Conservation (phyloP, 2,329 filamentous ascomycete genomes). For the Neonectria coccinea region DNA sequence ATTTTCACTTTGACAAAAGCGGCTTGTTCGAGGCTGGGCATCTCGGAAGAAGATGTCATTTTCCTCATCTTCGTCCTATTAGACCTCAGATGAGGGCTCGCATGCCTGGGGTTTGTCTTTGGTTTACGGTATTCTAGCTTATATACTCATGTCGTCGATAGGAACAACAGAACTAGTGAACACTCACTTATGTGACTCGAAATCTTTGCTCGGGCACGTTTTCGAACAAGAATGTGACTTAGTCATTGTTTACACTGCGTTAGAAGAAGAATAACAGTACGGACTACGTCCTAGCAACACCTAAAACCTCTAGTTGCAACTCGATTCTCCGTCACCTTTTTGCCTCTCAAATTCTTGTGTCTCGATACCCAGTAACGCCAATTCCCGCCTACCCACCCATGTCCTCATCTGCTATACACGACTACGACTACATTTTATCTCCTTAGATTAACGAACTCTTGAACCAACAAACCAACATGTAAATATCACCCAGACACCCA, state of each 20-base stretch:
- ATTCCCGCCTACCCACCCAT: neutral
- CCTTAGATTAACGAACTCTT: neutral
- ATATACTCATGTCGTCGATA: neutral
- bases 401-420: neutral
- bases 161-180: neutral
- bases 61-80: too few relatives aligned
- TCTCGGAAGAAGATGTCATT: too few relatives aligned
- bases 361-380: neutral
- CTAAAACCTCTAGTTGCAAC: neutral
- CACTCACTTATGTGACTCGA: neutral
- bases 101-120: too few relatives aligned
- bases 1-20: neutral
- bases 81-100: too few relatives aligned
- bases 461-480: neutral
- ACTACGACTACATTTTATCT: too few relatives aligned
- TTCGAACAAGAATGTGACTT: neutral
- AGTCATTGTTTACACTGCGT: neutral
- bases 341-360: neutral
- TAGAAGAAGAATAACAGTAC: neutral
- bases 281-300: too few relatives aligned
- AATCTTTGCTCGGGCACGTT: neutral
- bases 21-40: too few relatives aligned
- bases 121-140: neutral
- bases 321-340: neutral
- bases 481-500: conserved; percentile 29